These are phyloP conservation scores for Arabidopsis suecica DNA, from an alignment of 345 rosid species.

Conservation along the genomic window DNA sequence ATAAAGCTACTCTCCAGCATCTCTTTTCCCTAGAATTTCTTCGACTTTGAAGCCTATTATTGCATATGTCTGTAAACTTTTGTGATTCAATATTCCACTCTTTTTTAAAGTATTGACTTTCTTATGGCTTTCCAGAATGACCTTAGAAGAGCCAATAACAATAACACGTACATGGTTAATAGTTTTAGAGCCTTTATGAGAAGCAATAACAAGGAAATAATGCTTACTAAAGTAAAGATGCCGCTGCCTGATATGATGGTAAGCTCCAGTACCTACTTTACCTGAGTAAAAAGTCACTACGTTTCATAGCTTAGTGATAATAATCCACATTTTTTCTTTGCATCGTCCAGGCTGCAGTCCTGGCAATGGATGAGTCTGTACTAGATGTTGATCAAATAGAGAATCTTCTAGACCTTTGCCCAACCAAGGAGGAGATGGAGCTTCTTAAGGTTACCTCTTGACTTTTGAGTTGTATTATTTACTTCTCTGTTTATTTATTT, in stretches of 20 bases:
- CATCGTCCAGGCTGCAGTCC: slow-evolving; percentile 79
- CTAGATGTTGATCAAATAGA: slow-evolving; percentile 98
- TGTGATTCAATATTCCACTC: slow-evolving; percentile 17
- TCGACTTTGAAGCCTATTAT: slow-evolving; percentile 17
- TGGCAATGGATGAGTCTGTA: slow-evolving; percentile 91
- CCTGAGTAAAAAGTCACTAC: neutral
- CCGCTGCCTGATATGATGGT: slow-evolving; percentile 99
- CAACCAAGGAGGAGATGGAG: slow-evolving; percentile 99
- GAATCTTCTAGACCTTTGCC: slow-evolving; percentile 96
- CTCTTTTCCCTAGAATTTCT: slow-evolving; percentile 1
- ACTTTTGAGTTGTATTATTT: slow-evolving; percentile 27
- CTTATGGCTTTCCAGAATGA: slow-evolving; percentile 66
- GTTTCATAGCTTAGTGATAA: slow-evolving; percentile 15
- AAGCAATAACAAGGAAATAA: slow-evolving; percentile 88
- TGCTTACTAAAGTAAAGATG: slow-evolving; percentile 99
- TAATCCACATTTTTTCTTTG: slow-evolving; percentile 14
- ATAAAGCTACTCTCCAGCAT: slow-evolving; percentile 3
- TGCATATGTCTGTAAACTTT: slow-evolving; percentile 12
- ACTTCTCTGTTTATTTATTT: slow-evolving; percentile 12
- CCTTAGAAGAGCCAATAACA: slow-evolving; percentile 72
- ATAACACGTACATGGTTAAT: too few species aligned
- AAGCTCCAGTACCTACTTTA: slow-evolving; percentile 47
- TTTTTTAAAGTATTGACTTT: slow-evolving; percentile 1
- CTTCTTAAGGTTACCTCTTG: slow-evolving; percentile 76
- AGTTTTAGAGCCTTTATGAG: too few species aligned